Conservation (phyloP, 2,329 filamentous ascomycete species). For the Fusarium austroafricanum region DNA sequence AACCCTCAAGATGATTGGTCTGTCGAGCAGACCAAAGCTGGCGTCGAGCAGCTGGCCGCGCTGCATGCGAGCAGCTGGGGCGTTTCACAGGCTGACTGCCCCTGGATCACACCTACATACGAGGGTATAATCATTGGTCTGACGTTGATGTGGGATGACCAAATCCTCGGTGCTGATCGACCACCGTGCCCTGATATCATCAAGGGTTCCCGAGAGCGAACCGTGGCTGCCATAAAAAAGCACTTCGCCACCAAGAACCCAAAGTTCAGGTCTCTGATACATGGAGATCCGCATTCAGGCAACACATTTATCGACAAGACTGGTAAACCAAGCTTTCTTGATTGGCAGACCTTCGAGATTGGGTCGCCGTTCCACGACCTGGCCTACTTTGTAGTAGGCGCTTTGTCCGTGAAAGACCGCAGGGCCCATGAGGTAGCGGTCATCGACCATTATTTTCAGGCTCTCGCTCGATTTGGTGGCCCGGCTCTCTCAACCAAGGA, state of each 20-base stretch:
- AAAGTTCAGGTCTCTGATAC: conserved; percentile 14
- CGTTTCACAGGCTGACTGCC: background rate
- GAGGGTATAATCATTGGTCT: conserved; percentile 16
- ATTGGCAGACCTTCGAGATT: conserved; percentile 24
- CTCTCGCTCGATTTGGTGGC: background rate
- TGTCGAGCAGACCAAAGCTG: background rate
- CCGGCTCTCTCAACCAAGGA: too few relatives aligned
- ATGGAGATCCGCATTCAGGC: conserved; percentile 26
- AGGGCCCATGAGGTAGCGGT: background rate
- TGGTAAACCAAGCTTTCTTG: conserved; percentile 17
- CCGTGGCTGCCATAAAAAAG: conserved; percentile 1
- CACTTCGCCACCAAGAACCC: conserved; percentile 21
- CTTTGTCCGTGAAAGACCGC: conserved; percentile 13
- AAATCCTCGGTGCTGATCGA: background rate
- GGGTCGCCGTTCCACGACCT: conserved; percentile 29
- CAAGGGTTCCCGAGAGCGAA: conserved; percentile 6
- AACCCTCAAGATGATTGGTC: conserved; percentile 1
- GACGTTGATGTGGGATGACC: conserved; percentile 5
- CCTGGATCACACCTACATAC: conserved; percentile 14
- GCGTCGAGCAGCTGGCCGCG: conserved; percentile 16
- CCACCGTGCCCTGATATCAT: conserved; percentile 10
- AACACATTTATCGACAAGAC: conserved; percentile 17
- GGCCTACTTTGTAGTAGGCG: conserved; percentile 15
- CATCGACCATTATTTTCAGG: background rate
- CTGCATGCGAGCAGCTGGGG: conserved; percentile 28